Conservation (phyloP, 257 asterid species). For the Parsonsia alboflavescens region DNA sequence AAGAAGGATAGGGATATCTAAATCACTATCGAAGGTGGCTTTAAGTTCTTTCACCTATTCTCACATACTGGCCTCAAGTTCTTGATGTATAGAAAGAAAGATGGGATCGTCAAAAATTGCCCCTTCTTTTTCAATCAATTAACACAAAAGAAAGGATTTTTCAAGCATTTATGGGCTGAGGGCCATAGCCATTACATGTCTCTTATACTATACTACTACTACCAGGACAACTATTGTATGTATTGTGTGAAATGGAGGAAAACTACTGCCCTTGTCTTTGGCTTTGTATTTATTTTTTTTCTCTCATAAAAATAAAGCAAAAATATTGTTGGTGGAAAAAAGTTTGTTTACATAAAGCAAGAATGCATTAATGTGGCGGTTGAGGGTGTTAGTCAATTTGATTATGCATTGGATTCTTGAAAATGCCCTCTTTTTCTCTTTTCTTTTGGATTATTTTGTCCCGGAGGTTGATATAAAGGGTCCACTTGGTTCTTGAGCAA, state of each 20-base stretch:
- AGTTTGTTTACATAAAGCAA: slow-evolving; percentile 5
- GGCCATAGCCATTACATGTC: slow-evolving; percentile 52
- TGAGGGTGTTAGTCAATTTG: slow-evolving; percentile 22
- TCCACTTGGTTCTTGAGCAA: slow-evolving; percentile 1
- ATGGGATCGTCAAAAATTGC: slow-evolving; percentile 20
- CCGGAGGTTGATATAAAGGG: slow-evolving; percentile 1
- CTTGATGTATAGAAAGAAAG: slow-evolving; percentile 24
- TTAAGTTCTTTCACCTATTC: slow-evolving; percentile 16
- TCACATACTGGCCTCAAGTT: slow-evolving; percentile 39
- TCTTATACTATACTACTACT: neutral
- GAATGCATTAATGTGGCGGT: slow-evolving; percentile 24
- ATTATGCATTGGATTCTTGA: slow-evolving; percentile 53
- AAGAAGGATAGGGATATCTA: slow-evolving; percentile 22
- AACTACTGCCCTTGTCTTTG: neutral
- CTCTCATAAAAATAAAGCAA: neutral
- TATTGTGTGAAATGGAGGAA: slow-evolving; percentile 27
- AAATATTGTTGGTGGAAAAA: neutral
- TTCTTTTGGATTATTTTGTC: neutral
- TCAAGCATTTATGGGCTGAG: slow-evolving; percentile 47
- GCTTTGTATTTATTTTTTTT: neutral
- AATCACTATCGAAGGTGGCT: slow-evolving; percentile 32
- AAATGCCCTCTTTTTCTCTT: neutral
- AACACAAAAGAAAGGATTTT: slow-evolving; percentile 20
- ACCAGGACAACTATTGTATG: too few relatives aligned
- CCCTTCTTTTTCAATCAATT: slow-evolving; percentile 29